Evolutionary conservation across 345 rosid genomes (phyloP).

Genomic region (Arabis hirsuta): DNA sequence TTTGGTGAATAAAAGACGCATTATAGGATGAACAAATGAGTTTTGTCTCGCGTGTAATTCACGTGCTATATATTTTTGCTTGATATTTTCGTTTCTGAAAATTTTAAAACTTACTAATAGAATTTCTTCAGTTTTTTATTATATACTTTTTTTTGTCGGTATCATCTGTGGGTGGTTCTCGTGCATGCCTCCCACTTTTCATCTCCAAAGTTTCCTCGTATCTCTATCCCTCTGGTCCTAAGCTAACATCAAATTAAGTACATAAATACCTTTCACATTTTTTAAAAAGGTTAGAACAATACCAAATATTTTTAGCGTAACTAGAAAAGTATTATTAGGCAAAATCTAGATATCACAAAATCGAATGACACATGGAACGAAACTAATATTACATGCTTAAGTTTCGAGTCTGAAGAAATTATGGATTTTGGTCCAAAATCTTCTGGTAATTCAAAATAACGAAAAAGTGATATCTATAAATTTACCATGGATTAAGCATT

Average conservation of each 20-base stretch:
- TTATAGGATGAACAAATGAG: slow-evolving; percentile 21
- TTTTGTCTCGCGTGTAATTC: slow-evolving; percentile 27
- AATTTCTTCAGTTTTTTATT: neutral
- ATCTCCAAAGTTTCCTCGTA: slow-evolving; percentile 45
- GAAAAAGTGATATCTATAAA: no score
- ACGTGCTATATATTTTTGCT: slow-evolving; percentile 25
- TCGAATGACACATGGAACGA: no score
- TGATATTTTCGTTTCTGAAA: neutral
- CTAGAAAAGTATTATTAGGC: no score
- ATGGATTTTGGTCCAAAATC: no score
- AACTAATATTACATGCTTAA: no score
- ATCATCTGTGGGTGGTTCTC: slow-evolving; percentile 45
- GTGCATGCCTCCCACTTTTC: slow-evolving; percentile 50
- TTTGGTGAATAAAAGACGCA: slow-evolving; percentile 2
- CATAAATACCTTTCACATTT: slow-evolving; percentile 11
- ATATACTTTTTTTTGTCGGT: slow-evolving; percentile 29
- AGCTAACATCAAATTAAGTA: neutral
- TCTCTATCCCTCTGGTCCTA: slow-evolving; percentile 36
- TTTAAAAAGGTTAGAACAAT: no score
- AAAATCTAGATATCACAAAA: no score
- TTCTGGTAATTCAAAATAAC: no score
- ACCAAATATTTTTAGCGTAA: no score
- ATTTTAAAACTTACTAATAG: neutral
- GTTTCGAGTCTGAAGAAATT: no score
- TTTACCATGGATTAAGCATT: no score